These are phyloP conservation scores for Melocanna baccifera DNA, from an alignment of 176 grass and related monocot species.

Conservation along the genomic window DNA sequence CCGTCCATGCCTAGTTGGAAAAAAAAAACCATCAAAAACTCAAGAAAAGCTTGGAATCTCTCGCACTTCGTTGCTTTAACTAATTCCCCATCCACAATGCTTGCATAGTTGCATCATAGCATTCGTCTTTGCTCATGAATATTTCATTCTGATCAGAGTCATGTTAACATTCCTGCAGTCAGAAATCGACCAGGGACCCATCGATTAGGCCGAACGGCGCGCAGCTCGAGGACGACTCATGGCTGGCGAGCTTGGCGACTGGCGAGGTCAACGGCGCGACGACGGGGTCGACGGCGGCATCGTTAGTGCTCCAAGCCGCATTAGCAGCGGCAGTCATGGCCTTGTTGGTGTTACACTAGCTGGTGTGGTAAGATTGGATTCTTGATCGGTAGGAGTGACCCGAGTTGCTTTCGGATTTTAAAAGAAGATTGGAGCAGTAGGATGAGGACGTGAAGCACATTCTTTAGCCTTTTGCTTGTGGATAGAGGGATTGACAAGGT, in stretches of 20 bases:
- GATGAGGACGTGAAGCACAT: conserved; percentile 32
- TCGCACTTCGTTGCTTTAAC: not conserved
- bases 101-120: not conserved
- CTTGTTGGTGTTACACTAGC: conserved; percentile 35
- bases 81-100: not conserved
- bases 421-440: conserved; percentile 26
- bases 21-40: conserved; percentile 12
- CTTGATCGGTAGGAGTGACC: conserved; percentile 7
- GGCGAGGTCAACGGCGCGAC: conserved; percentile 36
- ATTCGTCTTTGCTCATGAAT: not conserved
- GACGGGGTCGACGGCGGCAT: not conserved
- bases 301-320: conserved; percentile 24
- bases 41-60: conserved; percentile 27
- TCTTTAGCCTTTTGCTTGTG: conserved; percentile 43
- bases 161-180: conserved; percentile 32
- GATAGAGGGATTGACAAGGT: conserved; percentile 27
- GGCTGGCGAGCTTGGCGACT: conserved; percentile 79
- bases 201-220: conserved; percentile 44
- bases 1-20: conserved; percentile 32
- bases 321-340: conserved; percentile 17
- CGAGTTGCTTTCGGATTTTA: conserved; percentile 41
- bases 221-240: conserved; percentile 56
- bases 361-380: conserved; percentile 8
- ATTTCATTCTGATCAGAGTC: conserved; percentile 8
- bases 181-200: conserved; percentile 51